Evolutionary conservation across 2,329 filamentous ascomycete species (phyloP).

Genomic region (Claviceps lovelessii): DNA sequence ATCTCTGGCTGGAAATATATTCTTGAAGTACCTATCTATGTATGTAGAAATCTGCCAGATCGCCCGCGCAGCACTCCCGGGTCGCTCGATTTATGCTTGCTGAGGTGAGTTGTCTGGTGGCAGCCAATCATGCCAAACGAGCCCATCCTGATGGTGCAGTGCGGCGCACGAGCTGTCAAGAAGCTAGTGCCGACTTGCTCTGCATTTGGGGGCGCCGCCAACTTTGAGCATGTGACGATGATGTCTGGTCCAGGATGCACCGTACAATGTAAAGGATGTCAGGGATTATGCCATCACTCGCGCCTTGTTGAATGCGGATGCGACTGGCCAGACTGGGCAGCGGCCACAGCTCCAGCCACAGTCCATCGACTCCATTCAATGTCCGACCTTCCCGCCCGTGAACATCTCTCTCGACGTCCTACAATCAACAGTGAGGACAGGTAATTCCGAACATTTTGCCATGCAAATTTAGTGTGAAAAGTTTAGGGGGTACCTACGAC

Average conservation of each 20-base stretch:
- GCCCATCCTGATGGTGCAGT: not conserved
- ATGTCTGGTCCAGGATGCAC: conserved; percentile 6
- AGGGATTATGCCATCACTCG: too few relatives aligned
- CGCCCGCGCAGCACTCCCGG: not conserved
- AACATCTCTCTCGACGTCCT: too few relatives aligned
- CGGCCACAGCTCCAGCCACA: too few relatives aligned
- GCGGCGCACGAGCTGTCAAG: not conserved
- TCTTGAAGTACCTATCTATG: too few relatives aligned
- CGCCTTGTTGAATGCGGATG: too few relatives aligned
- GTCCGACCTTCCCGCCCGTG: too few relatives aligned
- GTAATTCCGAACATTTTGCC: too few relatives aligned
- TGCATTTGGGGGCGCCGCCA: not conserved
- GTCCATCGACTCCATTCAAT: too few relatives aligned
- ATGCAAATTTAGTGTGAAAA: too few relatives aligned
- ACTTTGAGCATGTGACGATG: conserved; percentile 17
- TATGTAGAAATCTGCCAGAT: not conserved
- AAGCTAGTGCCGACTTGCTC: not conserved
- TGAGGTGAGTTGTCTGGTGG: not conserved
- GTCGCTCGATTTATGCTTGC: not conserved
- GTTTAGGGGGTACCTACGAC: too few relatives aligned
- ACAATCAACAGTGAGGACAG: too few relatives aligned
- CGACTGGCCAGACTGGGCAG: too few relatives aligned
- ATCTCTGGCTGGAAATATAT: not conserved
- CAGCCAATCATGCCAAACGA: not conserved
- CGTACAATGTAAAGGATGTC: not conserved